Evolutionary conservation across 2,329 filamentous ascomycete species (phyloP).

Genomic region (Uncinocarpus reesii): DNA sequence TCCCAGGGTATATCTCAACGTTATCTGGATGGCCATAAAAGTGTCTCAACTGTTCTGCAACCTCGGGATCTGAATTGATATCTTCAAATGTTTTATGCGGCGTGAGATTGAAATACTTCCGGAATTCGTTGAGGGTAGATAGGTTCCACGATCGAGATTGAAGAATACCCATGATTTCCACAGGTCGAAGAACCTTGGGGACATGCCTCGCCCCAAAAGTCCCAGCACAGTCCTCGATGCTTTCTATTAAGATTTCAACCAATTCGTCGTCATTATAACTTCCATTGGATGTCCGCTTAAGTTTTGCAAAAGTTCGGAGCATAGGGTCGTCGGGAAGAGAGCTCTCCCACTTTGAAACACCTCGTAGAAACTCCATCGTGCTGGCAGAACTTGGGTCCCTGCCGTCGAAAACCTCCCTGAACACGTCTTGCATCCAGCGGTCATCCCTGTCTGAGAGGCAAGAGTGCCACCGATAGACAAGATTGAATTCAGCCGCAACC

Average conservation of each 20-base stretch:
- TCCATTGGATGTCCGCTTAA: slow-evolving; percentile 50
- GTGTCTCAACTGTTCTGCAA: slow-evolving; percentile 46
- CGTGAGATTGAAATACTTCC: slow-evolving; percentile 52
- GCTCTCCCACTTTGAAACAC: slow-evolving; percentile 47
- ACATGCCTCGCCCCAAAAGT: slow-evolving; percentile 62
- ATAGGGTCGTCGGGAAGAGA: slow-evolving; percentile 50
- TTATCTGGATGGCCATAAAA: slow-evolving; percentile 56
- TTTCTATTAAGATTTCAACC: slow-evolving; percentile 51
- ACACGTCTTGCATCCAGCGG: slow-evolving; percentile 58
- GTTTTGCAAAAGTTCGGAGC: slow-evolving; percentile 51
- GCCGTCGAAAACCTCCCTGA: slow-evolving; percentile 28
- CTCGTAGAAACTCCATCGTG: slow-evolving; percentile 32
- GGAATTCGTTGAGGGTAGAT: slow-evolving; percentile 45
- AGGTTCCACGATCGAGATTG: slow-evolving; percentile 59
- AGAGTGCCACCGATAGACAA: slow-evolving; percentile 50
- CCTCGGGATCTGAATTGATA: slow-evolving; percentile 48
- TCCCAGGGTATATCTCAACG: slow-evolving; percentile 59
- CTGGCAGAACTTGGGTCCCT: slow-evolving; percentile 21
- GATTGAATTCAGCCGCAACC: slow-evolving; percentile 44
- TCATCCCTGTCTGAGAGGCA: slow-evolving; percentile 60
- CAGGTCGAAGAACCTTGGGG: slow-evolving; percentile 58
- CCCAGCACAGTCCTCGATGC: slow-evolving; percentile 59
- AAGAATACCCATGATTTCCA: slow-evolving; percentile 70
- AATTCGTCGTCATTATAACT: slow-evolving; percentile 59
- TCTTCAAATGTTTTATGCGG: slow-evolving; percentile 49